These are phyloP conservation scores for Symbiodinium pilosum DNA, from an alignment of 73 alveolate genomes.

Conservation along the genomic window DNA sequence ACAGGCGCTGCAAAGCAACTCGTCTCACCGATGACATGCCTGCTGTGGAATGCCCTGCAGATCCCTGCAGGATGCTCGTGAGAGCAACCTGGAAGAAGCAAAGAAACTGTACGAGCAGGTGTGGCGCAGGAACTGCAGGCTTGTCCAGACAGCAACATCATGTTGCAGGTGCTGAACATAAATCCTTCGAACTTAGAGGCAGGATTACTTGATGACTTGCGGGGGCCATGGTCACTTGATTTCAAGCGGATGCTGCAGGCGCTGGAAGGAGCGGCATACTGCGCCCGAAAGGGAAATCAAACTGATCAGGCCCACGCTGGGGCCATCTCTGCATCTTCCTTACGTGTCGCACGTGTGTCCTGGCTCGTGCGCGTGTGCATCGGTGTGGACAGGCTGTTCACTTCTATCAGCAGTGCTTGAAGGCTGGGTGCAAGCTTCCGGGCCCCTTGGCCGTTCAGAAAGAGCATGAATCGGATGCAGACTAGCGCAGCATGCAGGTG, in stretches of 20 bases:
- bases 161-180: conserved; percentile 34
- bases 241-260: conserved; percentile 66
- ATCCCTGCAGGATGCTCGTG: conserved; percentile 38
- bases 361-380: too few relatives aligned
- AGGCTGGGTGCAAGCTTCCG: neutral
- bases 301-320: conserved; percentile 35
- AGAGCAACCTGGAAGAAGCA: conserved; percentile 78
- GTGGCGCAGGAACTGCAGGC: neutral
- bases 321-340: too few relatives aligned
- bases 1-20: conserved; percentile 18
- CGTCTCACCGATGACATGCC: neutral
- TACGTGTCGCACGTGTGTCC: too few relatives aligned
- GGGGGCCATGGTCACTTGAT: neutral
- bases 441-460: neutral
- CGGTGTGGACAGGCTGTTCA: conserved; percentile 37
- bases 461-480: neutral
- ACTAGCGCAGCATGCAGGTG: conserved; percentile 48
- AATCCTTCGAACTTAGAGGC: conserved; percentile 83
- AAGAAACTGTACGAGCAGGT: conserved; percentile 57
- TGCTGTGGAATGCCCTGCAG: too few relatives aligned
- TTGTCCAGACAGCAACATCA: neutral
- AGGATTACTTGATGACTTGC: neutral
- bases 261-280: conserved; percentile 73
- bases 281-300: conserved; percentile 61
- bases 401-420: conserved; percentile 81